Base-by-base conservation (phyloP, 495 filamentous ascomycete genomes). In the Patellaria atrata region DNA sequence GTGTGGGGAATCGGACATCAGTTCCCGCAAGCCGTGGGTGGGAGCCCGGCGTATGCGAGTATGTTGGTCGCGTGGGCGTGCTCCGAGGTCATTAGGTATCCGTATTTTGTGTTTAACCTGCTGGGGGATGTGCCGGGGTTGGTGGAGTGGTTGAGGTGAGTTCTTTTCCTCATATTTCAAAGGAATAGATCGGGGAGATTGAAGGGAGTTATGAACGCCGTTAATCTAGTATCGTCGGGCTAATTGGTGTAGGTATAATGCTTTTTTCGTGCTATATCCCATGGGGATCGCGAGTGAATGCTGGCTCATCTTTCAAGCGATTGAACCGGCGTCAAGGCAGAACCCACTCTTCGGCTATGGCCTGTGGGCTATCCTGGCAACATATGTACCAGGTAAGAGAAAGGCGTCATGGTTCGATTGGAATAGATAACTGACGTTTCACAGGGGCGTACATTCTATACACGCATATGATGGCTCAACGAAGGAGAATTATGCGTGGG, bases 381-480 rank as follows among this genome's bases (percentile, higher is more conserved):
- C 77, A 22, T 96, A 94, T 61, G 67, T 87, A 27, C 86, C 85
- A 33, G 78, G 83, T 86, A 64, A 56, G 72, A 63, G 20, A n/a
- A n/a, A n/a, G 10, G 29, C n/a, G 25, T 41, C 22, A 22, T 52
- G 14, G 31, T 10, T 25, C 4, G 13, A 23, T 10, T 12, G 29
- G 7, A 17, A 5, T 11, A 23, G 16, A 13, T 15, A 28, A 30
- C 38, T 43, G 37, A 47, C 29, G 22, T 42, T 52, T 30, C 45
- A 7, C 47, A 89, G 86, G 85, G 14, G 77, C 80, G 15, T 87
- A 85, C 46, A 70, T 91, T 33, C 65, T 96, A 37, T 96, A 84
- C 52, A 80, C 79, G 15, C 79, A 96, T 58, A 96, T 97, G 89
- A 79, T 96, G 57, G 60, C 64, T 28, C 91, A 96, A 67, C 64